Evolutionary conservation across 495 filamentous ascomycete species (phyloP).

Genomic region (Xylaria curta): DNA sequence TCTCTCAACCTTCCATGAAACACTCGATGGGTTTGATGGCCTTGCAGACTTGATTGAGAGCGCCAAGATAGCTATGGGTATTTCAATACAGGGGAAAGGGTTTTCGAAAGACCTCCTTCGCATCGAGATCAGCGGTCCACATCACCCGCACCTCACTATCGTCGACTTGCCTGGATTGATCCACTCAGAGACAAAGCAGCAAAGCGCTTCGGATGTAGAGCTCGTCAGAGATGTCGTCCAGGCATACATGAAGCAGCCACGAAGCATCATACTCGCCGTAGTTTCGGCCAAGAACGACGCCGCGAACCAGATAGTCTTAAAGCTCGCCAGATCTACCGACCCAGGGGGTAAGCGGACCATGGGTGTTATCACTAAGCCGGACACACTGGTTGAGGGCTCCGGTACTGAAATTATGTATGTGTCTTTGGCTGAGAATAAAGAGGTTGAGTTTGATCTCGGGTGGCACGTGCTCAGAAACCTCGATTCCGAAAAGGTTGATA

Average conservation of each 20-base stretch:
- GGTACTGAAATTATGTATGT: slow-evolving; percentile 48
- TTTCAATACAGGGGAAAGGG: slow-evolving; percentile 42
- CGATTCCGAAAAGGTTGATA: slow-evolving; percentile 49
- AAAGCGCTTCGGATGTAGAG: slow-evolving; percentile 50
- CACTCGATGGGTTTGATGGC: slow-evolving; percentile 42
- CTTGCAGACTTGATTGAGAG: slow-evolving; percentile 51
- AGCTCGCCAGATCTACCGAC: slow-evolving; percentile 48
- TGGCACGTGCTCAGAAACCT: slow-evolving; percentile 61
- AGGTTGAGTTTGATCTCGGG: slow-evolving; percentile 54
- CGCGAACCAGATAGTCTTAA: slow-evolving; percentile 57
- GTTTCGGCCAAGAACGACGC: slow-evolving; percentile 59
- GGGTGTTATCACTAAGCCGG: slow-evolving; percentile 60
- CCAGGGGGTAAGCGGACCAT: slow-evolving; percentile 50
- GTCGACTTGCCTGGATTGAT: slow-evolving; percentile 62
- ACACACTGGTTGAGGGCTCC: slow-evolving; percentile 48
- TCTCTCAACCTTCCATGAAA: slow-evolving; percentile 44
- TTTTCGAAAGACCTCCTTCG: slow-evolving; percentile 58
- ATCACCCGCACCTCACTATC: slow-evolving; percentile 58
- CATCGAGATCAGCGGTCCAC: slow-evolving; percentile 59
- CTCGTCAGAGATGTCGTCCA: slow-evolving; percentile 52
- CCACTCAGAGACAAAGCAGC: slow-evolving; percentile 52
- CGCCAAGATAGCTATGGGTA: slow-evolving; percentile 54
- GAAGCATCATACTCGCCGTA: slow-evolving; percentile 59
- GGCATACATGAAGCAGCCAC: slow-evolving; percentile 53
- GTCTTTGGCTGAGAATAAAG: slow-evolving; percentile 52